phyloP scores from a whole-genome alignment of 2,329 filamentous ascomycete species.

The Tolypocladium ovalisporum region DNA sequence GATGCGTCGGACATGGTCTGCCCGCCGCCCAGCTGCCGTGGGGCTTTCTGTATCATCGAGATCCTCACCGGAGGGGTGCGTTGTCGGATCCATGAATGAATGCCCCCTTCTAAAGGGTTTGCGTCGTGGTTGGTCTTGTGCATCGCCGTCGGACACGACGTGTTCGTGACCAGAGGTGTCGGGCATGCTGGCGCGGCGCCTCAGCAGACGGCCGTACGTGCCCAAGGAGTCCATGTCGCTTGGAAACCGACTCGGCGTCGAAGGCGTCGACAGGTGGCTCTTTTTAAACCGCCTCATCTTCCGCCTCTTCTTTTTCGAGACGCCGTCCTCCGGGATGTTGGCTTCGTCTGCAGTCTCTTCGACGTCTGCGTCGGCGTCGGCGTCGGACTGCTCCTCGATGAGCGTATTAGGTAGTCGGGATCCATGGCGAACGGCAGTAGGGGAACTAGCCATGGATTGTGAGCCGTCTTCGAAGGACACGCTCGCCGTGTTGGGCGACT shows the following conservation, averaged over 20 bases:
- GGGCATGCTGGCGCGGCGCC: slow-evolving; percentile 55
- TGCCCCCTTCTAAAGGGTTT: slow-evolving; percentile 43
- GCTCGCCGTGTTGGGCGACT: slow-evolving; percentile 19
- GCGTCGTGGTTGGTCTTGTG: slow-evolving; percentile 47
- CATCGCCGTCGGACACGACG: slow-evolving; percentile 66
- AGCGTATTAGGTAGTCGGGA: slow-evolving; percentile 43
- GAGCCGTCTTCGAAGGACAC: slow-evolving; percentile 21
- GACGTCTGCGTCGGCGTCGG: slow-evolving; percentile 57
- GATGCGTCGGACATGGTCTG: slow-evolving; percentile 54
- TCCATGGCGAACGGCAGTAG: slow-evolving; percentile 30
- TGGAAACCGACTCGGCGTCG: slow-evolving; percentile 43
- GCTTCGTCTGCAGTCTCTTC: slow-evolving; percentile 80
- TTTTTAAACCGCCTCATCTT: slow-evolving; percentile 47
- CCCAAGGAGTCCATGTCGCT: slow-evolving; percentile 29
- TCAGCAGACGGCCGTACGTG: slow-evolving; percentile 38
- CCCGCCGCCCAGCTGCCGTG: slow-evolving; percentile 35
- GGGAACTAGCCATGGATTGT: slow-evolving; percentile 35
- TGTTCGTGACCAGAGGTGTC: slow-evolving; percentile 47
- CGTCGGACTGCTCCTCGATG: slow-evolving; percentile 35
- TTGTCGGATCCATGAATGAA: slow-evolving; percentile 43
- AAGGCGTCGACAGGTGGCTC: slow-evolving; percentile 52
- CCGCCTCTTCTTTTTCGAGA: slow-evolving; percentile 46
- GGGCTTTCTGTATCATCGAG: slow-evolving; percentile 40
- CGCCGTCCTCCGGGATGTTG: slow-evolving; percentile 24
- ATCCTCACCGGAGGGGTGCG: slow-evolving; percentile 36